Base-by-base conservation (phyloP, 306 rosid genomes). In the Medicago ruthenica region DNA sequence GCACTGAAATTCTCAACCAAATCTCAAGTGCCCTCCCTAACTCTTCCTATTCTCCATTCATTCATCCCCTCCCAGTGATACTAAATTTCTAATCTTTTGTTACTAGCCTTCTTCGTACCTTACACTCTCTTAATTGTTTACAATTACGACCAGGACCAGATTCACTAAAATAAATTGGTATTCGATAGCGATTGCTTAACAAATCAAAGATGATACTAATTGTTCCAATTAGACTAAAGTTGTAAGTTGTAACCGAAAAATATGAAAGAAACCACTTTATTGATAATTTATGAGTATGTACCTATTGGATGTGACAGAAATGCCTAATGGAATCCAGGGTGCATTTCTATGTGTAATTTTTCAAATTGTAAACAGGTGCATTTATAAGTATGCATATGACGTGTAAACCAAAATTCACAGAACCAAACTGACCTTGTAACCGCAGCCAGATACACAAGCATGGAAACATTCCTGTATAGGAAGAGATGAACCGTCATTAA, bases 361-460 rank as follows among this genome's bases (percentile, higher is more conserved):
- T 7, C 58, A 16, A 16, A 51, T 51, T 51, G 7, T 16, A 51
- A 51, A 51, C 21, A 45, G n/a, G 16, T 42, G 47, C 13, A 11
- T 10, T 42, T 42, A 4, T 42, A 45, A 3, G 8, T 21, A 21
- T 10, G 31, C 34, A 13, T 44, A 53, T 50, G 50, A 73, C 61
- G 58, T 37, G 31, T 34, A 37, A 71, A 76, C 41, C 37, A 60
- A 76, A 59, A 36, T 10, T 10, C 14, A 51, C 51, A 60, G 62
- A 71, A 63, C 55, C 69, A 70, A 61, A 80, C 97, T 84, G 50
- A 94, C 98, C 97, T 87, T 94, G 81, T 62, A 94, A 62, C 97
- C 97, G 55, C 98, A 92, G 69, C 98, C 98, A 58, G 97, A 94
- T 55, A 85, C 88, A 71, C 98, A 92, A 67, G 98, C 97, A 67